Evolutionary conservation across 164 flowering plant species (phyloP), one percentile per base, ranked within the genome.

Genomic region (Annona cherimola): DNA sequence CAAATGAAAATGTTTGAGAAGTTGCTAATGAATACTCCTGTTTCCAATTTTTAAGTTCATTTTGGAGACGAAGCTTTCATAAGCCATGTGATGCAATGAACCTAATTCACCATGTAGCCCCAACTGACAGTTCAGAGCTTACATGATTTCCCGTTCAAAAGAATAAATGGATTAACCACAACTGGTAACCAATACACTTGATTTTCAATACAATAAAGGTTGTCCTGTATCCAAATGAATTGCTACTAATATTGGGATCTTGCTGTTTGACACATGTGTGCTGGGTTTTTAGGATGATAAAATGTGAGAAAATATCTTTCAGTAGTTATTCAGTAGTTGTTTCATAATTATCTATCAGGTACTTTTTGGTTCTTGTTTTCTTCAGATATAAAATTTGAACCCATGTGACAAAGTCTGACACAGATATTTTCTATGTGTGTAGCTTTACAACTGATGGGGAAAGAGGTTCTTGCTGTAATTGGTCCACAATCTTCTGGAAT

Each of bases 401-500:
- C 65, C 16, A 8, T 62, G 9, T 62, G 40, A 4, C 12, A 39
- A 62, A 18, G 41, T 62, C 35, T 62, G 40, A 62, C 26, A 61
- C 20, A 6, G 41, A 62, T 20, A 26, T 11, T 62, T 39, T 41
- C 40, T 62, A 62, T 35, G 71, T 41, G 3, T 86, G 83, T 80
- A 93, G 97, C 93, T 73, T 76, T 93, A 82, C 86, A 89, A 81
- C 79, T 92, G 43, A 76, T 95, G 81, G 92, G 79, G 80, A 84
- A 81, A 67, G 90, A 91, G 11, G 90, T 91, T 60, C 86, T 93
- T 69, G 86, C 89, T n/a, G 79, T 84, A 59, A 84, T 95, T 60
- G 99, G 98, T 4, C 99, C 99, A 9, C 99, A 91, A 72, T 91
- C 97, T 0, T 92, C 99, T 55, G 96, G 84, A 59, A 85, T 90